phyloP scores from a whole-genome alignment of 2,329 filamentous ascomycete genomes.

The Neocucurbitaria cava region DNA sequence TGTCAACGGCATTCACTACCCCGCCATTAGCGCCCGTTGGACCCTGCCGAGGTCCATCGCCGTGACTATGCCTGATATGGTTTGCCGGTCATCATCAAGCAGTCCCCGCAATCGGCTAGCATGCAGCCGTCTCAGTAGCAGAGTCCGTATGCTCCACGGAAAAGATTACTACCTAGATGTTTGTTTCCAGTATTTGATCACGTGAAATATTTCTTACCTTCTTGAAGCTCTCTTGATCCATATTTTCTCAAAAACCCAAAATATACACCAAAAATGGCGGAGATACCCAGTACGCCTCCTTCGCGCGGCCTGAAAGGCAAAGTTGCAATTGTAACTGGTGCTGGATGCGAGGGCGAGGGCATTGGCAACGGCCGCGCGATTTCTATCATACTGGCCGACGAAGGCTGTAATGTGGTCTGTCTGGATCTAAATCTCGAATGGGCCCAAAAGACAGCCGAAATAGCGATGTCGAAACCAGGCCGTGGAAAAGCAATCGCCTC shows the following conservation, averaged over 20 bases:
- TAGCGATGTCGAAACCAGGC: slow-evolving; percentile 49
- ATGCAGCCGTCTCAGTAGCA: too few relatives aligned
- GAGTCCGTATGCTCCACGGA: too few relatives aligned
- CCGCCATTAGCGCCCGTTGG: too few relatives aligned
- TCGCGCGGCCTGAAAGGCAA: slow-evolving; percentile 53
- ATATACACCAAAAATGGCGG: slow-evolving; percentile 10
- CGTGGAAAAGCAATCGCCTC: neutral
- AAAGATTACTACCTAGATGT: too few relatives aligned
- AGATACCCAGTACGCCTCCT: slow-evolving; percentile 33
- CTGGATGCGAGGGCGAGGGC: slow-evolving; percentile 62
- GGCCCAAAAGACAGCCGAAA: slow-evolving; percentile 61
- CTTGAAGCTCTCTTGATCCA: neutral
- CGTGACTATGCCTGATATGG: too few relatives aligned
- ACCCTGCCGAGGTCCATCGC: too few relatives aligned
- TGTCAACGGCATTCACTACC: too few relatives aligned
- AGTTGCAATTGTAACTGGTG: slow-evolving; percentile 65
- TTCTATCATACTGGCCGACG: slow-evolving; percentile 65
- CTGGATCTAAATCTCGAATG: slow-evolving; percentile 60
- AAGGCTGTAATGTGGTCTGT: slow-evolving; percentile 65
- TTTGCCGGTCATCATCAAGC: too few relatives aligned
- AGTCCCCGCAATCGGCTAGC: too few relatives aligned
- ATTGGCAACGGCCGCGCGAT: slow-evolving; percentile 67
- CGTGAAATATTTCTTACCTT: neutral
- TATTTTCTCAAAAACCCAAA: neutral
- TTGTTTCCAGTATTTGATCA: too few relatives aligned